Base-by-base conservation (phyloP, 108 stramenopile species). In the Cylindrotheca fusiformis region DNA sequence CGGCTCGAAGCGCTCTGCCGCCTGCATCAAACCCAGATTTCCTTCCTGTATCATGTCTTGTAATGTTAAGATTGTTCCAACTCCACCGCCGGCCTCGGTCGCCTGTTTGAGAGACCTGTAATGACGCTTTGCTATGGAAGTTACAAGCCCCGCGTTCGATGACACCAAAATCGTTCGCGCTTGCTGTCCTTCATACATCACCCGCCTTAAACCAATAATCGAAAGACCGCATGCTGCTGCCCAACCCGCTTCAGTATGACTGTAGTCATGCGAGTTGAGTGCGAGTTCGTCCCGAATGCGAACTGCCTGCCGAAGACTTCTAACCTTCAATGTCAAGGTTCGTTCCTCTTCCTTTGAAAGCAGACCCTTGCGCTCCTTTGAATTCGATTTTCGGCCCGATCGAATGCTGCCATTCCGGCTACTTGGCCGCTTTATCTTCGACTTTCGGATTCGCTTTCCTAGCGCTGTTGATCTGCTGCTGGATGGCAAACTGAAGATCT, bases 41-140 rank as follows among this genome's bases (percentile, higher is more conserved):
- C 97, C 97, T 76, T 96, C 96, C 71, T 96, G 96, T 17, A 96
- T 76, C 30, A 96, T 69, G 68, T 98, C 97, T 6, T 90, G 71
- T 18, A 91, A 50, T 23, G 86, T 78, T 18, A 98, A 47, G 22
- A 83, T 83, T 5, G 89, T 85, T 17, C 84, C 86, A 2, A 85
- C 80, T 50, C 81, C 79, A 22, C 81, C 78, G 21, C 83, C 75
- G 1, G 71, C 77, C 20, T 75, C 57, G 10, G 52, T 65, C 4
- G 76, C 72, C n/a, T 67, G 59, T 57, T 72, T 75, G 29, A 89
- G 52, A 19, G 33, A 46, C 17, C 36, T 20, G 21, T 61, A 55
- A 58, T 73, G 72, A 60, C 69, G 65, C 59, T 80, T 81, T 1
- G 96, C 91, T 53, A 95, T 86, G 55, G 66, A 68, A 25, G 74